phyloP scores from a whole-genome alignment of 1,284 basidiomycete genomes.

The Ustilago xerochloae region DNA sequence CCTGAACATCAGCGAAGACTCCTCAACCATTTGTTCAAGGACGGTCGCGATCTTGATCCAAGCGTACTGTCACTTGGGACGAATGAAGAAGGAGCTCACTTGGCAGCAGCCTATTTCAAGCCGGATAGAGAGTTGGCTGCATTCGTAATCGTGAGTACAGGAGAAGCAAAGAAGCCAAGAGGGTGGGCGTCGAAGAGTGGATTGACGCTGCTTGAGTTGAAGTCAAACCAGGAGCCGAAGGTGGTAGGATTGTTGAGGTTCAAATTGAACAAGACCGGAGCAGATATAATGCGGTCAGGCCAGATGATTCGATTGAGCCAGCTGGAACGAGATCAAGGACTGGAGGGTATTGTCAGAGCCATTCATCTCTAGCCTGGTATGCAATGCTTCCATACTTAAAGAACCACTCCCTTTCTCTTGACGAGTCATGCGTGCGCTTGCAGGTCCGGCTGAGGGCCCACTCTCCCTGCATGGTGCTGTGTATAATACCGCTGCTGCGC shows the following conservation, averaged over 20 bases:
- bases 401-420: no score
- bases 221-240: not conserved
- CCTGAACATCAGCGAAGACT: not conserved
- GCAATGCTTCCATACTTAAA: not conserved
- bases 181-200: not conserved
- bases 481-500: no score
- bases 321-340: not conserved
- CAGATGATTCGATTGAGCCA: not conserved
- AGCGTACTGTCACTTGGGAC: not conserved
- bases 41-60: not conserved
- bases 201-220: not conserved
- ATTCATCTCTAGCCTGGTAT: not conserved
- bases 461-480: no score
- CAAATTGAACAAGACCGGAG: not conserved
- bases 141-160: not conserved
- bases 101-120: not conserved
- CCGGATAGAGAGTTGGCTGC: not conserved
- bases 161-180: not conserved
- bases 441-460: no score
- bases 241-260: not conserved
- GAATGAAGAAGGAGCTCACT: not conserved
- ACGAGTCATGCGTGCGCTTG: no score
- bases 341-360: not conserved
- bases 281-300: not conserved
- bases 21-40: not conserved